Percentiles rank a stretch among this genome's conserved stretches.
phyloP scores from a whole-genome alignment of 805 yeast genomes.

The Lipomyces mesembrius region DNA sequence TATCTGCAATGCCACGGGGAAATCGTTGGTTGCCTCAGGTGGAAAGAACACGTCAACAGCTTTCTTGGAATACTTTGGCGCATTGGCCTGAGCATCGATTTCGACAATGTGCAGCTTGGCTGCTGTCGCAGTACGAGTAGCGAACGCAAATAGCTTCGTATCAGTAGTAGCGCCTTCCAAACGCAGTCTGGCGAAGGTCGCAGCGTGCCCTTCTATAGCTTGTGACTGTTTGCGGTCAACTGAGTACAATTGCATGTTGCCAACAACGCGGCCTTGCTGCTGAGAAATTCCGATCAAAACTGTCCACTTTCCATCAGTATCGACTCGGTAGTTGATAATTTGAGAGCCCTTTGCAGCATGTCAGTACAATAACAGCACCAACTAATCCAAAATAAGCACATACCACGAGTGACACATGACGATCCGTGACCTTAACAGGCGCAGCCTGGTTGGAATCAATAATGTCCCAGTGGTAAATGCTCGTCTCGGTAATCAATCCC shows the following conservation, averaged over 20 bases:
- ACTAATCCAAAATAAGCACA: background rate
- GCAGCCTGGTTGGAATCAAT: constrained; percentile 76
- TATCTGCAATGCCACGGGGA: constrained; percentile 91
- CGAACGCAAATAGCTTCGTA: constrained; percentile 89
- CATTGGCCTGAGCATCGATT: constrained; percentile 86
- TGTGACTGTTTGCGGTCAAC: constrained; percentile 90
- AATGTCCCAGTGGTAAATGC: constrained; percentile 80
- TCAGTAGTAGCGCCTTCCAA: constrained; percentile 73
- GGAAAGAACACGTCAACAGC: constrained; percentile 94
- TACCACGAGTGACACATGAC: constrained; percentile 69
- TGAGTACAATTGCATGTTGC: constrained; percentile 91
- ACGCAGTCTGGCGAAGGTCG: constrained; percentile 77
- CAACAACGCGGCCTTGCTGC: constrained; percentile 91
- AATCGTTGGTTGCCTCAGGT: constrained; percentile 92
- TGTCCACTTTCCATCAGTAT: constrained; percentile 83
- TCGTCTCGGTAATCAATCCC: constrained; percentile 81
- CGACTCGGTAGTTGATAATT: constrained; percentile 86
- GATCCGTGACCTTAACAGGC: constrained; percentile 79
- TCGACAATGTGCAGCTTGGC: constrained; percentile 90
- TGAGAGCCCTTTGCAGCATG: constrained; percentile 60
- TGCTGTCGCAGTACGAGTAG: constrained; percentile 82
- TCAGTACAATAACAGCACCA: constrained; percentile 27
- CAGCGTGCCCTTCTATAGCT: constrained; percentile 97
- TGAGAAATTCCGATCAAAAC: constrained; percentile 94
- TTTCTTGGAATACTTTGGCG: constrained; percentile 86